phyloP scores from a whole-genome alignment of 768 basidiomycete genomes.

The Rhodotorula toruloides region DNA sequence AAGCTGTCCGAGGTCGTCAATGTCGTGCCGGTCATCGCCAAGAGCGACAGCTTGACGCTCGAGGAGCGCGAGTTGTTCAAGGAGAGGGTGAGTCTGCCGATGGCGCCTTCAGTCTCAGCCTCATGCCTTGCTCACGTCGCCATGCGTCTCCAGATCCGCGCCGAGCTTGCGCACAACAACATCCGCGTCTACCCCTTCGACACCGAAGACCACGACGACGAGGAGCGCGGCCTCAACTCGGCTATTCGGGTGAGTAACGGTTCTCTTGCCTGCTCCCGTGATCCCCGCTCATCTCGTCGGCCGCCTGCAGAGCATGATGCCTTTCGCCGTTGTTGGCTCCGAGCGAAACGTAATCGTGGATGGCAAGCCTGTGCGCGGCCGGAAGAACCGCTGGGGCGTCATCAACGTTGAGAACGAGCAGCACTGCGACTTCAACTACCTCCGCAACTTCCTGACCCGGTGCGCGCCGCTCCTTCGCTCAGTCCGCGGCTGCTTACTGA shows the following conservation, averaged over 20 bases:
- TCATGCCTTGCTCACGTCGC: background rate
- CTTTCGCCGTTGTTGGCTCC: constrained; percentile 96
- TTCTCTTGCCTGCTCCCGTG: background rate
- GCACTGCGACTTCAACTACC: constrained; percentile 97
- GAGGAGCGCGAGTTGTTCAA: constrained; percentile 93
- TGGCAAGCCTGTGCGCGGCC: constrained; percentile 87
- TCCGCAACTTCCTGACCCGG: constrained; percentile 94
- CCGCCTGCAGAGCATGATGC: constrained; percentile 70
- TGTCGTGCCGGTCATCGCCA: constrained; percentile 98
- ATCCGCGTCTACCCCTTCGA: constrained; percentile 96
- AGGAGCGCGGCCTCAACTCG: constrained; percentile 85
- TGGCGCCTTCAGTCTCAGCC: background rate
- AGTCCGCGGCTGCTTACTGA: background rate
- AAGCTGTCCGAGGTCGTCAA: constrained; percentile 98
- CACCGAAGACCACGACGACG: constrained; percentile 88
- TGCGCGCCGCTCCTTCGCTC: constrained; percentile 47
- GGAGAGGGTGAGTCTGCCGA: constrained; percentile 58
- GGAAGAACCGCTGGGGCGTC: constrained; percentile 97
- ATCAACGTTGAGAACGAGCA: constrained; percentile 94
- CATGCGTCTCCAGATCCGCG: constrained; percentile 63
- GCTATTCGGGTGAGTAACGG: constrained; percentile 65
- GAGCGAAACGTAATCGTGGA: constrained; percentile 92
- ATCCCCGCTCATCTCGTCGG: background rate
- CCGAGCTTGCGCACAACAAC: constrained; percentile 82
- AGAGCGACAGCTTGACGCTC: constrained; percentile 85